Base-by-base conservation (phyloP, 23 red algal species). In the Gracilaria gracilis region DNA sequence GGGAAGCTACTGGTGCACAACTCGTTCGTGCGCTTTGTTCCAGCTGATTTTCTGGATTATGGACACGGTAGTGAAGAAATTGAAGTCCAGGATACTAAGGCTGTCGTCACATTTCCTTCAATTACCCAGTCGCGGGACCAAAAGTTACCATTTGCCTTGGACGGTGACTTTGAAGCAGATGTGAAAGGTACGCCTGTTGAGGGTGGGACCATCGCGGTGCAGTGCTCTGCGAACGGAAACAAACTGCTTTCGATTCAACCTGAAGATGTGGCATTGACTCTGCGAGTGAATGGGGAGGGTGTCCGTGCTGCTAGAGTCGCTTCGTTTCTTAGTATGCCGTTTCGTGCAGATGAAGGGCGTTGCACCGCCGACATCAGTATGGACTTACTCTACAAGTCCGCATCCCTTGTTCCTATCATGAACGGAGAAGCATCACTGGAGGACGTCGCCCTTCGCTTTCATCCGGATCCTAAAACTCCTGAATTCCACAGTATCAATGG, bases 391-490 rank as follows among this genome's bases (percentile, higher is more conserved):
- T 88, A 80, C 64, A 76, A 78, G 20, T 76, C 86, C 11, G 21
- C 28, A 0, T 80, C 85, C 14, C 76, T 91, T 24, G 88, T 91
- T 58, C 95, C 95, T 0, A 81, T 93, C 71, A 77, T 97, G 75
- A 74, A 61, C 37, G 95, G 95, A 28, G 75, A 87, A 46, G 91
- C 78, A 19, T 20, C 27, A 31, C 70, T 93, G 14, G 83, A 93
- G 6, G 84, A 42, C 44, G 79, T 97, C 23, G 84, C 75, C 16
- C 25, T 97, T 40, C 85, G 90, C 23, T 89, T 97, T 78, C 93
- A 95, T 83, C 93, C 93, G 3, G 95, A 92, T 65, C 95, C 85
- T 19, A 90, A 93, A 36, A 90, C 87, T 23, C 95, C 95, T 3
- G 81, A 67, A 62, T 91, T 97, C 61, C 61, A 70, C 20, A 80